Evolutionary conservation across 2,329 filamentous ascomycete species (phyloP).

Genomic region (Diplocarpon mali): DNA sequence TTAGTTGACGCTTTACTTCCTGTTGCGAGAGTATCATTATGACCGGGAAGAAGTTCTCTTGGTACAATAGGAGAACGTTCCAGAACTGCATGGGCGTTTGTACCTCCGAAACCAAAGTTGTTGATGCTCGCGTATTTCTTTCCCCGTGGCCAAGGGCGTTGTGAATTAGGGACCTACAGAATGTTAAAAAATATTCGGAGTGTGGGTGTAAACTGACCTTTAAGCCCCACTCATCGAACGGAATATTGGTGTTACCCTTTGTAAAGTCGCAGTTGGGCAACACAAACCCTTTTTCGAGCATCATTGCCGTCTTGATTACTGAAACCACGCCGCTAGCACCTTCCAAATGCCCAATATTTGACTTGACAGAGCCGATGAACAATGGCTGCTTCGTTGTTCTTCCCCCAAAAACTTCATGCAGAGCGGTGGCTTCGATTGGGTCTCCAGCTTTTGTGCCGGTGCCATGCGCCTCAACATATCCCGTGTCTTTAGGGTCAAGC

Average conservation of each 20-base stretch:
- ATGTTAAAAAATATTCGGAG: not conserved
- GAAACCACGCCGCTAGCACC: slow-evolving; percentile 30
- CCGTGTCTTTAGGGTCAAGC: slow-evolving; percentile 12
- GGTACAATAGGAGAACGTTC: slow-evolving; percentile 5
- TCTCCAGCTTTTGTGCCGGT: slow-evolving; percentile 24
- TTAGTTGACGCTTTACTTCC: slow-evolving; percentile 8
- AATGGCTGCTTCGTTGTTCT: slow-evolving; percentile 13
- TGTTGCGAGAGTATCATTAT: slow-evolving; percentile 12
- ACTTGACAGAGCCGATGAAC: slow-evolving; percentile 24
- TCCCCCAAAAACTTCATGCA: slow-evolving; percentile 16
- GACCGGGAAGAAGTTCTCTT: slow-evolving; percentile 1
- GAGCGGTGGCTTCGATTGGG: slow-evolving; percentile 21
- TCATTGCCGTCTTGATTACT: slow-evolving; percentile 32
- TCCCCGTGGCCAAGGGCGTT: slow-evolving; percentile 19
- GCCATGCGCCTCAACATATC: slow-evolving; percentile 23
- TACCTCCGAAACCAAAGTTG: slow-evolving; percentile 27
- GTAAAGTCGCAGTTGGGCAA: slow-evolving; percentile 33
- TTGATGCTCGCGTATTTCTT: slow-evolving; percentile 38
- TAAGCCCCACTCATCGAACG: slow-evolving; percentile 29
- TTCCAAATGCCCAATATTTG: slow-evolving; percentile 29
- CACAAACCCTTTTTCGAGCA: slow-evolving; percentile 34
- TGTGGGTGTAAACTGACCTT: slow-evolving; percentile 10
- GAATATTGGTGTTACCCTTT: slow-evolving; percentile 29
- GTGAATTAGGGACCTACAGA: slow-evolving; percentile 8
- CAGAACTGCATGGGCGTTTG: slow-evolving; percentile 30